A percentile compares a stretch with the other conserved stretches of the same genome.
These are phyloP conservation scores for Penicillium sp. DNA, from an alignment of 2,329 filamentous ascomycete species.

Conservation along the genomic window DNA sequence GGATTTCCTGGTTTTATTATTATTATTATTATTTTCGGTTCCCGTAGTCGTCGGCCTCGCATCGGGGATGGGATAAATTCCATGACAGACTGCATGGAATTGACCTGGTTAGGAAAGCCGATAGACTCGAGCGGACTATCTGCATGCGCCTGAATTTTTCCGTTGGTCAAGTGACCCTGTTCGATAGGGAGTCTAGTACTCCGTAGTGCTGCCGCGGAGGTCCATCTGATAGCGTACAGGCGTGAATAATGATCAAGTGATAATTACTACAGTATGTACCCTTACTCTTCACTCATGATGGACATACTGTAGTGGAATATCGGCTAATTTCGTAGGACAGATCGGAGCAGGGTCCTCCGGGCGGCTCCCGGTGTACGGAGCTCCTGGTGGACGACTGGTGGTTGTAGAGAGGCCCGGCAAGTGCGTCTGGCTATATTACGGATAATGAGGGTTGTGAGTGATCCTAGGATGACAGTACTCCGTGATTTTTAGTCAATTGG, in stretches of 20 bases:
- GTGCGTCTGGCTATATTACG: neutral
- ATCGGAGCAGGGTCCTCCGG: slow-evolving; percentile 37
- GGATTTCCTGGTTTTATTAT: neutral
- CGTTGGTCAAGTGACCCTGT: slow-evolving; percentile 8
- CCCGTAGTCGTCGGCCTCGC: neutral
- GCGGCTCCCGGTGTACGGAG: slow-evolving; percentile 29
- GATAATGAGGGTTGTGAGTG: neutral
- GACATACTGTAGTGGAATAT: neutral
- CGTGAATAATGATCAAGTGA: neutral
- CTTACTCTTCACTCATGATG: neutral
- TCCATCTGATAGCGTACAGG: neutral
- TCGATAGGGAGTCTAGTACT: slow-evolving; percentile 1
- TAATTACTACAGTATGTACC: neutral
- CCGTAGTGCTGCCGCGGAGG: neutral
- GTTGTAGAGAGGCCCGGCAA: neutral
- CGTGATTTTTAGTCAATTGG: slow-evolving; percentile 9
- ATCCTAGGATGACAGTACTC: slow-evolving; percentile 8
- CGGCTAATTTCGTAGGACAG: slow-evolving; percentile 23
- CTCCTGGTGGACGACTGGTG: neutral
- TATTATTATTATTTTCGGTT: neutral
- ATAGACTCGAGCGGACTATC: neutral
- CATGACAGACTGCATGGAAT: slow-evolving; percentile 14
- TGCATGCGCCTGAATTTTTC: neutral
- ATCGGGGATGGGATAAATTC: neutral
- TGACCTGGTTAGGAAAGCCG: slow-evolving; percentile 22